These are phyloP conservation scores for Melaleuca quinquenervia DNA, from an alignment of 345 rosid genomes.

Conservation along the genomic window DNA sequence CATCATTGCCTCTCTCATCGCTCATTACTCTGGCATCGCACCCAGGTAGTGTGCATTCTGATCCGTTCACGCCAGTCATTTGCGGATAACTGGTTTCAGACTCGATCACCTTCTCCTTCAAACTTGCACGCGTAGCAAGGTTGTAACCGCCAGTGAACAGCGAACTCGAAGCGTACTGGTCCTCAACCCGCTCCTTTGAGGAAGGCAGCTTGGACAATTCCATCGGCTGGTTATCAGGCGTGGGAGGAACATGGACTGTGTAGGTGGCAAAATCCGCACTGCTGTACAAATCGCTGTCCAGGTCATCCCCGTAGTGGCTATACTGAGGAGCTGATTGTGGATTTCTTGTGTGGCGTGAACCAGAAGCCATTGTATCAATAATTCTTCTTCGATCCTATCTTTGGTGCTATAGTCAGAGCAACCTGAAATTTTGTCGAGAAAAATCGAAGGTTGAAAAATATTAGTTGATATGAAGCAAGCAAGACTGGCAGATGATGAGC, in stretches of 20 bases:
- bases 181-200: background rate
- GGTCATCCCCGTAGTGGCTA: constrained; percentile 26
- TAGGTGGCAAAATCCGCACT: constrained; percentile 24
- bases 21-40: constrained; percentile 26
- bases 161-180: constrained; percentile 20
- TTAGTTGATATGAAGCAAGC: background rate
- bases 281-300: constrained; percentile 30
- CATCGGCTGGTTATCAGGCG: constrained; percentile 49
- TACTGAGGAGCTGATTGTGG: constrained; percentile 27
- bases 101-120: constrained; percentile 24
- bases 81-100: constrained; percentile 12
- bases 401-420: background rate
- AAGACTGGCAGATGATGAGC: background rate
- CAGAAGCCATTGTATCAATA: constrained; percentile 16
- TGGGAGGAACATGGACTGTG: constrained; percentile 42
- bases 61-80: constrained; percentile 13
- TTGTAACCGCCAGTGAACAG: constrained; percentile 38
- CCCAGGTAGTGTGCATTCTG: constrained; percentile 20
- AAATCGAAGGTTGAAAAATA: background rate
- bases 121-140: constrained; percentile 17
- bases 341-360: constrained; percentile 4
- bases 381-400: background rate
- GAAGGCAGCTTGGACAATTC: constrained; percentile 8
- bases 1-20: constrained; percentile 14
- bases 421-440: constrained; percentile 6